A percentile compares a stretch with the other conserved stretches of the same genome.
Evolutionary conservation across 768 basidiomycete genomes (phyloP).

Genomic region (Collybia sordida): DNA sequence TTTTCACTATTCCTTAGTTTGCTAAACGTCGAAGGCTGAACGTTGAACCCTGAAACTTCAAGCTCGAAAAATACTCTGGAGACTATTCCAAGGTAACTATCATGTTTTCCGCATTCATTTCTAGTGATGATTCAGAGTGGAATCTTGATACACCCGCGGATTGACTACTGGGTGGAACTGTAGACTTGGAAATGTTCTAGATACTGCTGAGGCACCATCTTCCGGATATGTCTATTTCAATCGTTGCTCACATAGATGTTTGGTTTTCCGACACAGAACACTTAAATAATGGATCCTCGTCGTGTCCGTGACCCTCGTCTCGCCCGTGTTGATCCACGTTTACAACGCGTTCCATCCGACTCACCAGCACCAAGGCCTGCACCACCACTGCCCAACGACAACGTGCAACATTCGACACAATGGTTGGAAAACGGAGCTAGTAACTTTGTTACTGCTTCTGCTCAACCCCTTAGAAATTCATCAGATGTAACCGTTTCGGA

Average conservation of each 20-base stretch:
- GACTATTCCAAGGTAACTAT: constrained; percentile 3
- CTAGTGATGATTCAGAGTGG: constrained; percentile 91
- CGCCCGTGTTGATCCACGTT: constrained; percentile 65
- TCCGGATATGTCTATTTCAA: constrained; percentile 1
- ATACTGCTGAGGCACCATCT: constrained; percentile 80
- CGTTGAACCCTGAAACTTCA: no score
- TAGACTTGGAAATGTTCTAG: constrained; percentile 82
- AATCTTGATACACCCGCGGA: constrained; percentile 72
- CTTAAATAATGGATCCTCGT: constrained; percentile 68
- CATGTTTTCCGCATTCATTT: not conserved
- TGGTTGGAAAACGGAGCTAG: constrained; percentile 25
- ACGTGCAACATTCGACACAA: constrained; percentile 14
- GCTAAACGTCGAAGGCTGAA: no score
- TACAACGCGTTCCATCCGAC: constrained; percentile 47
- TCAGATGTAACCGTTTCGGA: not conserved
- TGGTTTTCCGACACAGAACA: constrained; percentile 5
- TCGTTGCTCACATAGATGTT: constrained; percentile 5
- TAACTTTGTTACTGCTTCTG: constrained; percentile 9
- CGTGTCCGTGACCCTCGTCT: constrained; percentile 81
- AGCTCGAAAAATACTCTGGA: no score
- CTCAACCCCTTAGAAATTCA: not conserved
- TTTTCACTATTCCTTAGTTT: no score
- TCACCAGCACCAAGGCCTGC: constrained; percentile 35
- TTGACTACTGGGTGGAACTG: constrained; percentile 59
- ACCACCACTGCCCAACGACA: constrained; percentile 17